Evolutionary conservation across 345 rosid genomes (phyloP).

Genomic region (Eucalyptus regnans): DNA sequence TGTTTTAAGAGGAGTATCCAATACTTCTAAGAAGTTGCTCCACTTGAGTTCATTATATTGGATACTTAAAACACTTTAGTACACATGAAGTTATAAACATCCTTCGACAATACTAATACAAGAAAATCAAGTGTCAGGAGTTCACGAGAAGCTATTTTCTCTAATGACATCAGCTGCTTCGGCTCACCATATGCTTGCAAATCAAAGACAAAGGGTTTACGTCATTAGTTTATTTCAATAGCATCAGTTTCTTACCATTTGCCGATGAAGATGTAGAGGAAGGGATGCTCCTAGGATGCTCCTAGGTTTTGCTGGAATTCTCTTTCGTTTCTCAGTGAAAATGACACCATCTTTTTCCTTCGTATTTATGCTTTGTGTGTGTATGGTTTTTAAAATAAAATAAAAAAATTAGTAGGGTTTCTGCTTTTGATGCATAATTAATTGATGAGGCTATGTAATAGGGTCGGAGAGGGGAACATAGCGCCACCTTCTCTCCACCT

Average conservation of each 20-base stretch:
- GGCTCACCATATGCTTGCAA: not conserved
- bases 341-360: not conserved
- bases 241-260: not conserved
- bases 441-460: not conserved
- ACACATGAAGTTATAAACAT: not conserved
- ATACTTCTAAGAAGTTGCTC: not conserved
- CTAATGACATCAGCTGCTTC: not conserved
- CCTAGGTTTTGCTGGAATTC: not conserved
- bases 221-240: not conserved
- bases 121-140: not conserved
- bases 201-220: not conserved
- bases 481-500: not conserved
- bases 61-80: not conserved
- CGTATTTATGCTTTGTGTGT: not conserved
- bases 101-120: not conserved
- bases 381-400: not conserved
- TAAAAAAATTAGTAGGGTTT: not conserved
- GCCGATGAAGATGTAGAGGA: not conserved
- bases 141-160: not conserved
- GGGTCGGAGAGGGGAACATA: not conserved
- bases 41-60: not conserved
- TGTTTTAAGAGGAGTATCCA: not conserved
- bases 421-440: not conserved
- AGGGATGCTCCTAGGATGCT: not conserved
- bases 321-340: not conserved